Evolutionary conservation across 805 yeast species (phyloP).

Genomic region (Priceomyces fermenticarens): DNA sequence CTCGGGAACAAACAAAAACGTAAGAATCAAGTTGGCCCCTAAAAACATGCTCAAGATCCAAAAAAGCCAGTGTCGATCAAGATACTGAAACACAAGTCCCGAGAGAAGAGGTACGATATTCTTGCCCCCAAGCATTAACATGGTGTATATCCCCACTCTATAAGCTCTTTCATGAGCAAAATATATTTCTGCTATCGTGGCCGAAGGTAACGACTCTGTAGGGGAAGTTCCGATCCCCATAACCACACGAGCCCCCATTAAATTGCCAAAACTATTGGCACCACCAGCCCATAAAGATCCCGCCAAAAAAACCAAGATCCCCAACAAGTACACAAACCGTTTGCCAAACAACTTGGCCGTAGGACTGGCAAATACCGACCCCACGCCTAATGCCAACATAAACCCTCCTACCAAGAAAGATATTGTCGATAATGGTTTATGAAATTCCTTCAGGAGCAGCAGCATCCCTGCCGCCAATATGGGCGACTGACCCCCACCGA

Average conservation of each 20-base stretch:
- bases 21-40: slow-evolving; percentile 42
- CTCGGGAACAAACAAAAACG: slow-evolving; percentile 58
- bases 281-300: slow-evolving; percentile 56
- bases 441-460: slow-evolving; percentile 39
- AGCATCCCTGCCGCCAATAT: slow-evolving; percentile 56
- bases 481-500: slow-evolving; percentile 64
- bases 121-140: slow-evolving; percentile 59
- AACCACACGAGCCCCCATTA: slow-evolving; percentile 56
- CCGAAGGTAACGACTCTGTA: slow-evolving; percentile 56
- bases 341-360: slow-evolving; percentile 57
- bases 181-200: slow-evolving; percentile 60
- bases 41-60: slow-evolving; percentile 56
- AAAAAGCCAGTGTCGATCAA: slow-evolving; percentile 58
- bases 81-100: slow-evolving; percentile 47
- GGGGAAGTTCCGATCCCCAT: slow-evolving; percentile 63
- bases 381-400: slow-evolving; percentile 59
- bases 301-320: slow-evolving; percentile 46
- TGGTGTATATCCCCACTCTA: slow-evolving; percentile 55
- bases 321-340: slow-evolving; percentile 50
- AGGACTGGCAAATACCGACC: slow-evolving; percentile 57
- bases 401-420: slow-evolving; percentile 57
- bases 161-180: slow-evolving; percentile 62
- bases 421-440: slow-evolving; percentile 36
- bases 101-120: slow-evolving; percentile 56
- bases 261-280: slow-evolving; percentile 44